Percentiles rank a stretch among this genome's conserved stretches.
phyloP scores from a whole-genome alignment of 2,329 filamentous ascomycete genomes.

The Colletotrichum lentis region DNA sequence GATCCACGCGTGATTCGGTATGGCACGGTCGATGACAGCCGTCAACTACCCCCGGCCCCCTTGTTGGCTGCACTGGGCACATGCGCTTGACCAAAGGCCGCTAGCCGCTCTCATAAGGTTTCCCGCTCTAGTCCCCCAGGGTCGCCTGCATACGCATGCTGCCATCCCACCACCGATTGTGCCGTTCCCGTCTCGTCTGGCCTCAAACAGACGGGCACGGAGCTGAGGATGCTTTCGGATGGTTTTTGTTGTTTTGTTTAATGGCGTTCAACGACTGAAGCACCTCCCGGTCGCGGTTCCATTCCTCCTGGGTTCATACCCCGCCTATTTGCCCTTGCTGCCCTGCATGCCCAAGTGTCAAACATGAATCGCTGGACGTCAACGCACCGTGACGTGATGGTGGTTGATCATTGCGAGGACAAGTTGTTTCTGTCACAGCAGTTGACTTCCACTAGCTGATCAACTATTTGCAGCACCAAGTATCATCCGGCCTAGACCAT shows the following conservation, averaged over 20 bases:
- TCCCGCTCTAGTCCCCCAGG: constrained; percentile 22
- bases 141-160: constrained; percentile 27
- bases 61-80: constrained; percentile 7
- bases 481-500: neutral
- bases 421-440: neutral
- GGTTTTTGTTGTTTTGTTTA: constrained; percentile 2
- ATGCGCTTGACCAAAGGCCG: constrained; percentile 22
- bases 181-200: constrained; percentile 33
- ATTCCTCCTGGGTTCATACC: constrained; percentile 10
- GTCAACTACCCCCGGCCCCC: neutral
- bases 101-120: constrained; percentile 34
- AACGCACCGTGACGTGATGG: constrained; percentile 10
- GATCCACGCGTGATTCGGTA: constrained; percentile 24
- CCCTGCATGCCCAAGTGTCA: constrained; percentile 12
- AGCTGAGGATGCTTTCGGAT: constrained; percentile 26
- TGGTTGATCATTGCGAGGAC: constrained; percentile 1
- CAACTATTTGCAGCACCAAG: neutral
- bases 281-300: constrained; percentile 3
- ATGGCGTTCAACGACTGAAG: neutral
- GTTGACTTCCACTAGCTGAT: neutral
- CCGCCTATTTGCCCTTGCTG: constrained; percentile 32
- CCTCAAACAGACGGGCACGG: constrained; percentile 17
- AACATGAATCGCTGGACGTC: constrained; percentile 21
- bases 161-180: constrained; percentile 24
- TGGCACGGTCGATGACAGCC: constrained; percentile 26